These are phyloP conservation scores for Magnusiomyces fungicola DNA, from an alignment of 1,139 yeast species.

Conservation along the genomic window DNA sequence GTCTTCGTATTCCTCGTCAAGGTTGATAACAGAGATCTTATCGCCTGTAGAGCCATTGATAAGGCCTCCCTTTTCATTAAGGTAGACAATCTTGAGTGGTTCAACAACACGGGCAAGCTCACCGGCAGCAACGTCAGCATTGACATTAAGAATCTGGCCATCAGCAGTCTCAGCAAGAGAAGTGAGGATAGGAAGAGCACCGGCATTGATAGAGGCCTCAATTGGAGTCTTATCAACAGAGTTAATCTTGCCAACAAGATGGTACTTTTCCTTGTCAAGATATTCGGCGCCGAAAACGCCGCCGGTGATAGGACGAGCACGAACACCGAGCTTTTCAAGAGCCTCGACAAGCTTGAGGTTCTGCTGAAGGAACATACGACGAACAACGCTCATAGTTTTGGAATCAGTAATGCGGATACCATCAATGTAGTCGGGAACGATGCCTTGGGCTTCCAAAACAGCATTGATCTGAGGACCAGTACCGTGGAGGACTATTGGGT, in stretches of 20 bases:
- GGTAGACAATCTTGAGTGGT: slow-evolving; percentile 91
- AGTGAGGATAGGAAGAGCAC: slow-evolving; percentile 92
- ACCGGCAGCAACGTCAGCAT: slow-evolving; percentile 99
- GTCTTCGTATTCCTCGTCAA: slow-evolving; percentile 92
- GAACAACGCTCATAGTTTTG: slow-evolving; percentile 91
- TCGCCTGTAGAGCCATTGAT: slow-evolving; percentile 89
- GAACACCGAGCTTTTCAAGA: slow-evolving; percentile 90
- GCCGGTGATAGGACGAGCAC: slow-evolving; percentile 96
- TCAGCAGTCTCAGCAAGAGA: slow-evolving; percentile 94
- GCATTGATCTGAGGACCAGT: slow-evolving; percentile 99
- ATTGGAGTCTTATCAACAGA: slow-evolving; percentile 85
- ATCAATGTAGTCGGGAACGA: slow-evolving; percentile 91
- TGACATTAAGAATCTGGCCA: slow-evolving; percentile 93
- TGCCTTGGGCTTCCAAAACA: slow-evolving; percentile 85
- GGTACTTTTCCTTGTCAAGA: slow-evolving; percentile 82
- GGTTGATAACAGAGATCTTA: slow-evolving; percentile 79
- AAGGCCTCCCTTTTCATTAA: slow-evolving; percentile 97
- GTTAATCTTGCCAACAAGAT: slow-evolving; percentile 84
- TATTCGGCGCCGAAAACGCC: slow-evolving; percentile 96
- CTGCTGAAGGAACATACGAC: slow-evolving; percentile 91
- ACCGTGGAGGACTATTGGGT: slow-evolving; percentile 95
- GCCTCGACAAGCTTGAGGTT: slow-evolving; percentile 93
- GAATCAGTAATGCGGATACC: slow-evolving; percentile 96
- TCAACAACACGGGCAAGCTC: slow-evolving; percentile 94
- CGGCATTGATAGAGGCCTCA: slow-evolving; percentile 92